Conservation (phyloP, 1,284 basidiomycete genomes). For the Irpex sp. region DNA sequence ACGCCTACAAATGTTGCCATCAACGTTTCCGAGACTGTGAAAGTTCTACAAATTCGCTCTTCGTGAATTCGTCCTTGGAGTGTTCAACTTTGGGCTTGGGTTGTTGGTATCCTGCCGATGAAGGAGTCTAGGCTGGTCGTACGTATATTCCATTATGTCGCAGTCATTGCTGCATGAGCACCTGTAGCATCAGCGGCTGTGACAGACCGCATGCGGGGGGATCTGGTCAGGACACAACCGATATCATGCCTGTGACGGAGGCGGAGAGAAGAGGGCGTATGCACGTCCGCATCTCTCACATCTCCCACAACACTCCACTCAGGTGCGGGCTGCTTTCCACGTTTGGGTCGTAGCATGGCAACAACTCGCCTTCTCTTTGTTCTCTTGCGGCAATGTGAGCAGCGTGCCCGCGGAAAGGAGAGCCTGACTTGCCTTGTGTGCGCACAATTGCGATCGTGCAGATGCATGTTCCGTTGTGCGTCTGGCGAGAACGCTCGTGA, state of each 20-base stretch:
- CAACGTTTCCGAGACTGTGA: not conserved
- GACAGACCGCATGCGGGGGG: not conserved
- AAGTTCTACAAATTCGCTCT: not conserved
- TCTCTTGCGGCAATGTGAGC: not conserved
- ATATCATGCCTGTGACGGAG: not conserved
- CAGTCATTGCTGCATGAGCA: not conserved
- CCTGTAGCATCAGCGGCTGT: not conserved
- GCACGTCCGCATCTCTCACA: not conserved
- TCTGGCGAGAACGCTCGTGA: not conserved
- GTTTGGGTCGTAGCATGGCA: not conserved
- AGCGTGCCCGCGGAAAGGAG: not conserved
- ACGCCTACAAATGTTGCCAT: not conserved
- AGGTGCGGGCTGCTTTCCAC: not conserved
- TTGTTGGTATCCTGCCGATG: not conserved
- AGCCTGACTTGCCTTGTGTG: too few species aligned
- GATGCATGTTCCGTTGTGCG: not conserved
- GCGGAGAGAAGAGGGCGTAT: too few species aligned
- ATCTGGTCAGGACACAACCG: not conserved
- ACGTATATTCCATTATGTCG: not conserved
- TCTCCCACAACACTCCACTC: not conserved
- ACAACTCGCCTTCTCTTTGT: not conserved
- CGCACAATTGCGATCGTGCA: not conserved
- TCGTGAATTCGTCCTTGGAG: not conserved
- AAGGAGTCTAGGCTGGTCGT: not conserved
- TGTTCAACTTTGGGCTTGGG: not conserved